A percentile compares a stretch with the other conserved stretches of the same genome.
Evolutionary conservation across 768 basidiomycete species (phyloP).

Genomic region (Calocybe cyanea): DNA sequence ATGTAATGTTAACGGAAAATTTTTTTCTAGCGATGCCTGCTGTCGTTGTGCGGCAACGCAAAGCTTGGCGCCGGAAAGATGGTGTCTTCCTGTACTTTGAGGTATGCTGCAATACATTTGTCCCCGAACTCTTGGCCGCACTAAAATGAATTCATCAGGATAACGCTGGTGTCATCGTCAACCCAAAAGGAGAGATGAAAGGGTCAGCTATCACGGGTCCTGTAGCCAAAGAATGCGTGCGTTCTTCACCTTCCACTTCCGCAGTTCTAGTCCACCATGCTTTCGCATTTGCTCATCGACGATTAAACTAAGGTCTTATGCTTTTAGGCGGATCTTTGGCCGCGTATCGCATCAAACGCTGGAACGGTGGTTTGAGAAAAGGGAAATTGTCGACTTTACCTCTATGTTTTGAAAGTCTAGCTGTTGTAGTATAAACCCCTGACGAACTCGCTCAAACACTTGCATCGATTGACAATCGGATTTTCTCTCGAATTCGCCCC

Average conservation of each 20-base stretch:
- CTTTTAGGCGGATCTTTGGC: conserved; percentile 98
- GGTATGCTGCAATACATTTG: too few relatives aligned
- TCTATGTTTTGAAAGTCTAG: too few relatives aligned
- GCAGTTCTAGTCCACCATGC: background rate
- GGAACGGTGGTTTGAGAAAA: conserved; percentile 87
- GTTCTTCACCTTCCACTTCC: conserved; percentile 26
- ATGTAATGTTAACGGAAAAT: conserved; percentile 10
- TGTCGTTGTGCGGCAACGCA: conserved; percentile 95
- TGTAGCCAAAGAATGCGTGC: conserved; percentile 98
- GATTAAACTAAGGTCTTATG: background rate
- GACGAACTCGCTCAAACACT: too few relatives aligned
- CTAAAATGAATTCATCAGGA: too few relatives aligned
- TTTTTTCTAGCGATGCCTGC: conserved; percentile 81
- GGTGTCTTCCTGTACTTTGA: conserved; percentile 99
- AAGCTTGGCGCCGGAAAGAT: conserved; percentile 96
- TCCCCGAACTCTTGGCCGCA: too few relatives aligned
- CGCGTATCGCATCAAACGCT: conserved; percentile 98
- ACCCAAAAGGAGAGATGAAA: conserved; percentile 99
- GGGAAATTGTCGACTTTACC: too few relatives aligned
- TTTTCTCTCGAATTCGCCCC: too few relatives aligned
- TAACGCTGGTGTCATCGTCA: conserved; percentile 96
- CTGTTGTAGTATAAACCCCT: too few relatives aligned
- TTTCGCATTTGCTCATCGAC: conserved; percentile 3
- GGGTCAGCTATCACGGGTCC: conserved; percentile 95
- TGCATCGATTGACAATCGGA: too few relatives aligned